Conservation (phyloP, 2,329 filamentous ascomycete species). For the Aspergillus terreus region DNA sequence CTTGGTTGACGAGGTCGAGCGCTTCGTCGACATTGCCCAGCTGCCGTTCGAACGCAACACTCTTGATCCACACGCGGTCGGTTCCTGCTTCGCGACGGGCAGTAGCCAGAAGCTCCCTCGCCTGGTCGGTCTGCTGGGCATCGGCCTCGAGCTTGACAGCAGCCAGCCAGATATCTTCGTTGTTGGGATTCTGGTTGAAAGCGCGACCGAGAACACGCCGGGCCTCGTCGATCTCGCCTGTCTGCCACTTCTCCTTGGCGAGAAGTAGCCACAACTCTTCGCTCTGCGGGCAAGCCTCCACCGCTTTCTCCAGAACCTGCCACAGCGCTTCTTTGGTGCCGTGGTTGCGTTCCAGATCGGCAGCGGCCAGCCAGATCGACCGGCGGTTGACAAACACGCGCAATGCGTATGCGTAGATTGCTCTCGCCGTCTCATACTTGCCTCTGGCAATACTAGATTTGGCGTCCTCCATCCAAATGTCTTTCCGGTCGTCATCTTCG, state of each 20-base stretch:
- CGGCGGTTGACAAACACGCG: constrained; percentile 85
- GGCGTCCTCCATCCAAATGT: constrained; percentile 94
- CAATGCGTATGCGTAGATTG: constrained; percentile 88
- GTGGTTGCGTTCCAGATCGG: constrained; percentile 86
- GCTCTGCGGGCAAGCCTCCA: constrained; percentile 86
- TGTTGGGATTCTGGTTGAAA: constrained; percentile 92
- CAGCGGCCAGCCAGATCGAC: constrained; percentile 84
- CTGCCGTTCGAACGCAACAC: constrained; percentile 87
- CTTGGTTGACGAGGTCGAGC: constrained; percentile 81
- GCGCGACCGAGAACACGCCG: constrained; percentile 80
- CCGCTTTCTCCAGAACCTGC: constrained; percentile 84
- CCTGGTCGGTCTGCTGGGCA: constrained; percentile 75
- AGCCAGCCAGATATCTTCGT: constrained; percentile 96
- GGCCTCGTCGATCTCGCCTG: constrained; percentile 81
- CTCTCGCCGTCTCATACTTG: constrained; percentile 83
- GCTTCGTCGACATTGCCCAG: constrained; percentile 74
- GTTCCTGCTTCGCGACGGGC: constrained; percentile 88
- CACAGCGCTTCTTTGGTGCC: constrained; percentile 79
- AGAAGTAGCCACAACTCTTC: constrained; percentile 95
- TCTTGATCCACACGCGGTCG: constrained; percentile 96
- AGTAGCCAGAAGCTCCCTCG: constrained; percentile 73
- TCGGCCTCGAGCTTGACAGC: constrained; percentile 96
- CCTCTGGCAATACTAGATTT: constrained; percentile 75
- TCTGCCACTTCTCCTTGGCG: constrained; percentile 89
- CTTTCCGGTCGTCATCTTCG: constrained; percentile 93